Conservation (phyloP, 1,284 basidiomycete species). For the Cutaneotrichosporon dermatis region DNA sequence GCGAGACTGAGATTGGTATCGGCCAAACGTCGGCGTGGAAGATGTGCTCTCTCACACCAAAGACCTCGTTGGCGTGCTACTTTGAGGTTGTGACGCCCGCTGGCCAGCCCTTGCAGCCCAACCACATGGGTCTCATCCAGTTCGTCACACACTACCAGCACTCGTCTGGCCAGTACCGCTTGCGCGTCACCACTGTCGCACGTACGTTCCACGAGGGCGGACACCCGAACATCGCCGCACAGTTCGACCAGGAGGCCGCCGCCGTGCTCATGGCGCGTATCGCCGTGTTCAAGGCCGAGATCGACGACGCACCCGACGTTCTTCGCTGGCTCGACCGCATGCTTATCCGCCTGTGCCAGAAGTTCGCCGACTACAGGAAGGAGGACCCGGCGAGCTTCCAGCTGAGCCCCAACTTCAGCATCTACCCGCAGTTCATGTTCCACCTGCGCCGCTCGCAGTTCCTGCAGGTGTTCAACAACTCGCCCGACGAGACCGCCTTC, state of each 20-base stretch:
- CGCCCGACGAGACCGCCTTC: constrained; percentile 98
- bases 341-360: constrained; percentile 96
- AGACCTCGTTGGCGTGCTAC: constrained; percentile 87
- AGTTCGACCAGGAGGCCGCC: constrained; percentile 98
- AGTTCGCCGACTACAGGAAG: constrained; percentile 99
- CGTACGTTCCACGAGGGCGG: constrained; percentile 97
- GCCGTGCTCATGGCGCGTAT: constrained; percentile 98
- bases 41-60: constrained; percentile 84
- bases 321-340: constrained; percentile 97
- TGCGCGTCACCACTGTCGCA: constrained; percentile 94
- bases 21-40: constrained; percentile 99
- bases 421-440: constrained; percentile 99
- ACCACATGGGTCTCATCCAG: constrained; percentile 91
- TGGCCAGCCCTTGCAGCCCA: constrained; percentile 90
- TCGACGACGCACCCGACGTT: constrained; percentile 95
- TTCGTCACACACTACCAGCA: constrained; percentile 99
- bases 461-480: constrained; percentile 99
- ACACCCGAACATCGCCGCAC: constrained; percentile 83
- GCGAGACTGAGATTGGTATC: constrained; percentile 99
- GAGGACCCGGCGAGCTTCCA: constrained; percentile 95
- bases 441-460: constrained; percentile 96
- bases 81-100: constrained; percentile 99
- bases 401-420: constrained; percentile 91
- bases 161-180: constrained; percentile 84
- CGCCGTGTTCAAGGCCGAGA: constrained; percentile 99